phyloP scores from a whole-genome alignment of 2,329 filamentous ascomycete genomes.

The Xylariaceae sp. region DNA sequence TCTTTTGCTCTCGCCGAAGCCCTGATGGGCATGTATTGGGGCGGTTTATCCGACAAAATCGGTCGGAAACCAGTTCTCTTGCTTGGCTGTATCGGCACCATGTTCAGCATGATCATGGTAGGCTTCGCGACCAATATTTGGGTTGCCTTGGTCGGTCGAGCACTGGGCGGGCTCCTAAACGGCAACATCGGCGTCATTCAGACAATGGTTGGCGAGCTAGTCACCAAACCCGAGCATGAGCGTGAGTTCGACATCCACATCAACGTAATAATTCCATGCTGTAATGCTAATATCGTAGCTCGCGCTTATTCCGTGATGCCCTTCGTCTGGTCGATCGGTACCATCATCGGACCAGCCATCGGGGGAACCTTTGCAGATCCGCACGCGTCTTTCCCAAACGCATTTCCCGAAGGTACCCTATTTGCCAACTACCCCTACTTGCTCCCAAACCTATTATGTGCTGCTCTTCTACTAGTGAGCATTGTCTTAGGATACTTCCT shows the following conservation, averaged over 20 bases:
- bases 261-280: neutral
- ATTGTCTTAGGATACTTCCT: constrained; percentile 80
- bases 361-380: constrained; percentile 86
- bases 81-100: constrained; percentile 78
- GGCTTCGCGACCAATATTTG: constrained; percentile 84
- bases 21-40: constrained; percentile 87
- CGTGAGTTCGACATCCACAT: constrained; percentile 56
- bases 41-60: constrained; percentile 76
- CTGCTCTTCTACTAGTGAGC: constrained; percentile 73
- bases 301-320: constrained; percentile 91
- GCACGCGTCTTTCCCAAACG: constrained; percentile 68
- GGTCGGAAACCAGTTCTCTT: constrained; percentile 86
- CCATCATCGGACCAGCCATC: constrained; percentile 85
- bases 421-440: constrained; percentile 85
- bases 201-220: constrained; percentile 89
- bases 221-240: constrained; percentile 82
- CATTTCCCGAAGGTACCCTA: constrained; percentile 68
- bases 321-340: constrained; percentile 90
- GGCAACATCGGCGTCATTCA: constrained; percentile 91
- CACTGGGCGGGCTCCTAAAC: constrained; percentile 80
- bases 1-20: constrained; percentile 83
- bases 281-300: constrained; percentile 50
- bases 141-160: constrained; percentile 76
- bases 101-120: constrained; percentile 80
- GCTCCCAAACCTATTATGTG: constrained; percentile 86